These are phyloP conservation scores for Calonectria leucothoes DNA, from an alignment of 2,329 filamentous ascomycete genomes.

Conservation along the genomic window DNA sequence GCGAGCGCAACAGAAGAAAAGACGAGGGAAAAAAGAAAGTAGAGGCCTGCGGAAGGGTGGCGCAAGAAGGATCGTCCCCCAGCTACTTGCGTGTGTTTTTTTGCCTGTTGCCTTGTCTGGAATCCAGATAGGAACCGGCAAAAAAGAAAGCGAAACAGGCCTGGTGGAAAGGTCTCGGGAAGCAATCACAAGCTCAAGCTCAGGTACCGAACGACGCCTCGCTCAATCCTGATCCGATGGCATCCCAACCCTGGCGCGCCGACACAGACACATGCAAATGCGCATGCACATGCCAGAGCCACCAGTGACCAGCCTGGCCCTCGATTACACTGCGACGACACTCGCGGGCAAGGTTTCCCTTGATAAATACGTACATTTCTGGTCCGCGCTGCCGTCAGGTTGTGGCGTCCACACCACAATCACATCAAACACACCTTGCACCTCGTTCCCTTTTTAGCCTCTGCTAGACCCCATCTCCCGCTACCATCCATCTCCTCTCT, in stretches of 20 bases:
- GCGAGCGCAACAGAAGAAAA: not conserved
- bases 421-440: slow-evolving; percentile 19
- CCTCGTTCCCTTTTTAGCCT: slow-evolving; percentile 36
- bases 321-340: not conserved
- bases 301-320: slow-evolving; percentile 1
- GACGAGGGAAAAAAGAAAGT: not conserved
- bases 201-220: slow-evolving; percentile 1
- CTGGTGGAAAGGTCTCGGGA: not conserved
- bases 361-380: slow-evolving; percentile 20
- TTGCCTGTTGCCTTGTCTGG: not conserved
- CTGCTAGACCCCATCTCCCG: slow-evolving; percentile 35
- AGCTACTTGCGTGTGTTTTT: not conserved
- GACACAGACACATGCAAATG: slow-evolving; percentile 20
- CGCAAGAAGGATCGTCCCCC: not conserved
- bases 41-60: not conserved
- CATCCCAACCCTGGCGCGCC: not conserved
- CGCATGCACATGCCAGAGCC: slow-evolving; percentile 26
- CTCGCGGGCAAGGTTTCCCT: slow-evolving; percentile 9
- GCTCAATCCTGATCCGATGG: slow-evolving; percentile 6
- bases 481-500: slow-evolving; percentile 30
- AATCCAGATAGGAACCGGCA: not conserved
- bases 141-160: not conserved
- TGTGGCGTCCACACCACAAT: slow-evolving; percentile 41
- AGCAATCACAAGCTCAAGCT: slow-evolving; percentile 18
- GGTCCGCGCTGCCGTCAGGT: slow-evolving; percentile 21